Evolutionary conservation across 441 rosid genomes (phyloP).

Genomic region (Flueggea neowawraea): DNA sequence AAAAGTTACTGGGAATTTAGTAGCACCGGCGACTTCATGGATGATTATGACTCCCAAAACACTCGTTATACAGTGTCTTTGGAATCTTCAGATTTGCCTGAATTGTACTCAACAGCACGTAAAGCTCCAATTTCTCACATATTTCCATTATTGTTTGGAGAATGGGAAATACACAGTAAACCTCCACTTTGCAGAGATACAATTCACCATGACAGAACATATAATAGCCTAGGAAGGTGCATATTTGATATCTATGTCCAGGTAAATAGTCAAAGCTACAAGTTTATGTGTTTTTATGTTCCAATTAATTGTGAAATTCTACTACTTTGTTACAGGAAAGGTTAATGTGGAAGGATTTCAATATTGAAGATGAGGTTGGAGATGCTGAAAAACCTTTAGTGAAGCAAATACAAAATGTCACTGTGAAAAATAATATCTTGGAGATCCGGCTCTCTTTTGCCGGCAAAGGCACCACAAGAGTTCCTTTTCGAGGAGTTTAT

Average conservation of each 20-base stretch:
- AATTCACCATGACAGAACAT: conserved; percentile 37
- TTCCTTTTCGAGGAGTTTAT: conserved; percentile 27
- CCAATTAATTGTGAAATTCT: not conserved
- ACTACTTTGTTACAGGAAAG: conserved; percentile 22
- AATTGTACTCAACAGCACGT: conserved; percentile 48
- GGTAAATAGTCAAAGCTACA: conserved; percentile 25
- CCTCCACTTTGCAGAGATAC: conserved; percentile 57
- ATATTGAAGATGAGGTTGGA: conserved; percentile 24
- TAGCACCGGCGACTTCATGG: conserved; percentile 82
- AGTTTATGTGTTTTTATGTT: not conserved
- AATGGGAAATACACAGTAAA: conserved; percentile 50
- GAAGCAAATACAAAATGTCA: conserved; percentile 11
- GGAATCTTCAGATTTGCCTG: conserved; percentile 26
- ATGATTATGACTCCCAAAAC: conserved; percentile 66
- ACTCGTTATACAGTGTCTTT: conserved; percentile 36
- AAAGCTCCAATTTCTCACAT: conserved; percentile 56
- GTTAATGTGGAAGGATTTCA: conserved; percentile 22
- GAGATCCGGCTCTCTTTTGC: conserved; percentile 35
- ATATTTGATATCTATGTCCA: conserved; percentile 57
- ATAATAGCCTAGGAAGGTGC: conserved; percentile 55
- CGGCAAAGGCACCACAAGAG: conserved; percentile 35
- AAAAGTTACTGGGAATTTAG: conserved; percentile 65
- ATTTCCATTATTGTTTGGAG: conserved; percentile 57
- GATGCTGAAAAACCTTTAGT: conserved; percentile 21
- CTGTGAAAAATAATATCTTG: conserved; percentile 23